These are phyloP conservation scores for Paulownia fortunei DNA, from an alignment of 257 asterid species.

Conservation along the genomic window DNA sequence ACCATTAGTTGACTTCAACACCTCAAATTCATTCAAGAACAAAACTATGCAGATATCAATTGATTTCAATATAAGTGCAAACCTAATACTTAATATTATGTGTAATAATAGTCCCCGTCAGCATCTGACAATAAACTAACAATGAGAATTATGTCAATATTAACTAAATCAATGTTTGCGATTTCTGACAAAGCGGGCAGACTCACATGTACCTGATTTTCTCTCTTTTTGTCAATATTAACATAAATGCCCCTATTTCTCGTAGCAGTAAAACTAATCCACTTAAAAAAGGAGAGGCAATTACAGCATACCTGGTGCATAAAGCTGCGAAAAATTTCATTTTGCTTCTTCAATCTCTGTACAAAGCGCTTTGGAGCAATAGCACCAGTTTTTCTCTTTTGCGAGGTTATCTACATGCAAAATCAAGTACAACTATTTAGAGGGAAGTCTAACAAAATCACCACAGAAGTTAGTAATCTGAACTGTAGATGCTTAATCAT, in stretches of 20 bases:
- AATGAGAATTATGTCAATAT: neutral
- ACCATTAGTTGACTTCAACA: neutral
- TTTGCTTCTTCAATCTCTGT: constrained; percentile 86
- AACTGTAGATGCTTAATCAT: neutral
- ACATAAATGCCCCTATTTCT: neutral
- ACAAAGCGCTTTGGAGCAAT: constrained; percentile 93
- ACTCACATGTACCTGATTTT: neutral
- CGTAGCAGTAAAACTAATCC: neutral
- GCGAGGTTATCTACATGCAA: constrained; percentile 77
- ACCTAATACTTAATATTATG: too few relatives aligned
- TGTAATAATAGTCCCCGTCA: too few relatives aligned
- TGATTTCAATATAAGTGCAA: too few relatives aligned
- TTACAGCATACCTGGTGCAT: constrained; percentile 86
- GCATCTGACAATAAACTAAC: neutral
- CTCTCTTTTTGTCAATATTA: neutral
- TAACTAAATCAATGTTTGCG: neutral
- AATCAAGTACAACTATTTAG: constrained; percentile 25
- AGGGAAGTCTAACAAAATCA: neutral
- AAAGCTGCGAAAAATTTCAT: constrained; percentile 88
- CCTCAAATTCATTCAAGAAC: neutral
- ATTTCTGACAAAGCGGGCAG: neutral
- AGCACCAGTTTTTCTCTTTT: constrained; percentile 92
- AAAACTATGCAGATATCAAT: neutral
- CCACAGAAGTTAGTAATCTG: neutral
- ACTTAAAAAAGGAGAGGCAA: neutral